Conservation (phyloP, 2,329 filamentous ascomycete species). For the Verticillium tricorpus region DNA sequence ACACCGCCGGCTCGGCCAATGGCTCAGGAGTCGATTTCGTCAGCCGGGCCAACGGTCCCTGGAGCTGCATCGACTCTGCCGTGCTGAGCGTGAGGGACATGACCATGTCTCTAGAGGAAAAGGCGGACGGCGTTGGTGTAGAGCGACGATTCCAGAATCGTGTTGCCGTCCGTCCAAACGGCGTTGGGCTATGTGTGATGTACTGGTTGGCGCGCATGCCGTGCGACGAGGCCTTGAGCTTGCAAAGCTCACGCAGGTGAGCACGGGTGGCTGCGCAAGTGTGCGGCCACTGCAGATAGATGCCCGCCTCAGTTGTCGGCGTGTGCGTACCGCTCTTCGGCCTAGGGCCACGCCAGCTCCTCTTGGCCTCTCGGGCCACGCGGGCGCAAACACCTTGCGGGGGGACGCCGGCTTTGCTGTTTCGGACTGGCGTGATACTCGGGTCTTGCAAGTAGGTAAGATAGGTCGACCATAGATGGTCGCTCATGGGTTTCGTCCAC, state of each 20-base stretch:
- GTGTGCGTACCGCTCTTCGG: constrained; percentile 51
- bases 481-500: constrained; percentile 62
- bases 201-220: constrained; percentile 38
- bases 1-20: constrained; percentile 12
- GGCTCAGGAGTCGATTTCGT: constrained; percentile 36
- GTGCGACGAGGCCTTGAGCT: constrained; percentile 42
- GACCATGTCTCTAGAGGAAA: constrained; percentile 58
- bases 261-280: constrained; percentile 58
- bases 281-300: constrained; percentile 60
- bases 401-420: constrained; percentile 59
- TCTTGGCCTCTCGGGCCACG: constrained; percentile 61
- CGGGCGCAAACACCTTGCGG: constrained; percentile 61
- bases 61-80: constrained; percentile 59
- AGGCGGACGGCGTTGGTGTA: constrained; percentile 44
- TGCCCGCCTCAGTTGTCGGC: constrained; percentile 44
- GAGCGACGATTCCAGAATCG: constrained; percentile 45
- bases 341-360: constrained; percentile 62
- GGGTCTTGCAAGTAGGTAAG: constrained; percentile 62
- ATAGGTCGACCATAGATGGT: constrained; percentile 63
- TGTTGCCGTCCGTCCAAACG: constrained; percentile 46
- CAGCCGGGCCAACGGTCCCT: constrained; percentile 57
- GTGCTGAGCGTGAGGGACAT: constrained; percentile 60
- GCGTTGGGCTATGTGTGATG: constrained; percentile 50
- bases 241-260: constrained; percentile 60
- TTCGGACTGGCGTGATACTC: constrained; percentile 60